Percentiles rank a stretch among this genome's conserved stretches.
Conservation (phyloP, 2,329 filamentous ascomycete genomes). For the Teratosphaeriaceae sp. region DNA sequence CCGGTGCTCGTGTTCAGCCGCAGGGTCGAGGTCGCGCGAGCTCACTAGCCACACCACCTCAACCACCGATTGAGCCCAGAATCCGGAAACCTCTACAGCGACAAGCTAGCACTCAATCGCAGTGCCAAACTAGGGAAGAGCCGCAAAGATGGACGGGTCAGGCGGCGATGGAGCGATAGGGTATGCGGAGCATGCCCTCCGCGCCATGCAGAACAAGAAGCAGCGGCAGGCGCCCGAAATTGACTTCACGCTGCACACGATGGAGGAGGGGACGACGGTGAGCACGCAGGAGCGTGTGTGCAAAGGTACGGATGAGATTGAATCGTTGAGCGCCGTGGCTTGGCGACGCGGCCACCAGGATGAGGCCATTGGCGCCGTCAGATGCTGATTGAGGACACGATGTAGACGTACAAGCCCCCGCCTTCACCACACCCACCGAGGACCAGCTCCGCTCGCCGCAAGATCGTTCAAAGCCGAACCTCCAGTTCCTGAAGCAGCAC, state of each 20-base stretch:
- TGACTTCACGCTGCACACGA: constrained; percentile 95
- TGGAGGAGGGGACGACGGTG: constrained; percentile 95
- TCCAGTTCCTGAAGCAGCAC: constrained; percentile 94
- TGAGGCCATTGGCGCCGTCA: too few species aligned
- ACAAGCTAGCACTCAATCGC: too few species aligned
- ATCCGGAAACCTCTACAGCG: too few species aligned
- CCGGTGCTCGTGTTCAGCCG: too few species aligned
- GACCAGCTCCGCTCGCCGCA: constrained; percentile 90
- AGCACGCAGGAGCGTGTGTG: constrained; percentile 93
- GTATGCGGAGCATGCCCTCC: constrained; percentile 76
- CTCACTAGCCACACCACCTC: too few species aligned
- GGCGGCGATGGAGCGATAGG: constrained; percentile 30
- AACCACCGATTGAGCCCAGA: too few species aligned
- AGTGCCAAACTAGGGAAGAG: too few species aligned
- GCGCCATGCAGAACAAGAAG: constrained; percentile 90
- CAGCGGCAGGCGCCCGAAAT: constrained; percentile 96
- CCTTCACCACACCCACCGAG: constrained; percentile 84
- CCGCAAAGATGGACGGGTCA: constrained; percentile 26
- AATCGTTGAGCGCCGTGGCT: background rate
- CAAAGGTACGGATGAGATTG: constrained; percentile 63
- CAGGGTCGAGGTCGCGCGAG: too few species aligned
- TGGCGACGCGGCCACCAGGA: constrained; percentile 2
- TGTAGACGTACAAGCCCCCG: constrained; percentile 92
- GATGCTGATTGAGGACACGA: constrained; percentile 3
- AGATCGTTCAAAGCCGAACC: constrained; percentile 80